Percentiles rank a stretch among this genome's conserved stretches.
Evolutionary conservation across 352 stramenopile genomes (phyloP).

Genomic region (Aphanomyces astaci): DNA sequence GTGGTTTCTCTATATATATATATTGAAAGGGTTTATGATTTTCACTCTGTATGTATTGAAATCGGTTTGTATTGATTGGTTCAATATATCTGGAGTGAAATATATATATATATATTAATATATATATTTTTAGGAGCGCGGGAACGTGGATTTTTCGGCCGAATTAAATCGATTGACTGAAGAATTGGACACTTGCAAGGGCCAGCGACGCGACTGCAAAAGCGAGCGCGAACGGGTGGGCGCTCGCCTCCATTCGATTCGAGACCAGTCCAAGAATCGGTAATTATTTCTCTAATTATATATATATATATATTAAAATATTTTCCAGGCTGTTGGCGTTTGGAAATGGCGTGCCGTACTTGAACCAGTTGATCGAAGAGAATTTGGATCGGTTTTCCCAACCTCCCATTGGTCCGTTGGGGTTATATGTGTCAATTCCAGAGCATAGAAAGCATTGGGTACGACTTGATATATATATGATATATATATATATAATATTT

Average conservation of each 20-base stretch:
- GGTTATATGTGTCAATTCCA: slow-evolving; percentile 62
- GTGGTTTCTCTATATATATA: background rate
- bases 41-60: too few species aligned
- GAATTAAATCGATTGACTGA: background rate
- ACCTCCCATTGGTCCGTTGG: slow-evolving; percentile 64
- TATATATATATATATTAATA: too few species aligned
- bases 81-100: too few species aligned
- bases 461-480: background rate
- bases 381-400: slow-evolving; percentile 54
- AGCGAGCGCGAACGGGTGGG: slow-evolving; percentile 40
- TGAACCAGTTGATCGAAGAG: slow-evolving; percentile 68
- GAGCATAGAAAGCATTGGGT: slow-evolving; percentile 54
- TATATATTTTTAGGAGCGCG: background rate
- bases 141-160: background rate
- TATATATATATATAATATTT: background rate
- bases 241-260: slow-evolving; percentile 39
- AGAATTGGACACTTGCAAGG: slow-evolving; percentile 45
- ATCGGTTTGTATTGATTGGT: too few species aligned
- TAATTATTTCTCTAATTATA: background rate
- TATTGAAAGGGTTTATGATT: too few species aligned
- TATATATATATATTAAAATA: background rate
- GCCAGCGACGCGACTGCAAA: slow-evolving; percentile 51
- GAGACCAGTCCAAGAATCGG: slow-evolving; percentile 43
- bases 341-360: slow-evolving; percentile 51
- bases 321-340: slow-evolving; percentile 43